phyloP scores from a whole-genome alignment of 257 asterid species.

The Rubia yunnanensis region DNA sequence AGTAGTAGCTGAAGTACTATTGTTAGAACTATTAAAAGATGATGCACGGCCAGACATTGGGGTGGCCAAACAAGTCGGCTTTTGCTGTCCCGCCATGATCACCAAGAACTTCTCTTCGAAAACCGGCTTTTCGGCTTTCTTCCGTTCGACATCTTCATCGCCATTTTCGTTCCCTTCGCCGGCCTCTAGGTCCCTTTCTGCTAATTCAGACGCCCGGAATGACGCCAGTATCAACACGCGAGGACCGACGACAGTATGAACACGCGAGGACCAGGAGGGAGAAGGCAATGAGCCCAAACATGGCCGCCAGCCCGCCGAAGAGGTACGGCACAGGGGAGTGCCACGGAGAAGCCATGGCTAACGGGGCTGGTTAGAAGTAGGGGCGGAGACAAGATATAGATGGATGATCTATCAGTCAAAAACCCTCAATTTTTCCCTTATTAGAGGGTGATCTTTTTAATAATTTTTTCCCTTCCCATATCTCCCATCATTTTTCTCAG shows the following conservation, averaged over 20 bases:
- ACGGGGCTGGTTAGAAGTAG: too few relatives aligned
- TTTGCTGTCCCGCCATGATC: constrained; percentile 81
- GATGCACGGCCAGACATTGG: constrained; percentile 68
- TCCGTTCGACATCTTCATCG: constrained; percentile 2
- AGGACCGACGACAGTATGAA: too few relatives aligned
- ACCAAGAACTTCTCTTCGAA: constrained; percentile 74
- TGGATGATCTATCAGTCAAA: too few relatives aligned
- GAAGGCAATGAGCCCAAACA: constrained; percentile 85
- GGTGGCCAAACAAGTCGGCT: constrained; percentile 85
- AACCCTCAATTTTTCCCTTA: too few relatives aligned
- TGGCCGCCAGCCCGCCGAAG: constrained; percentile 86
- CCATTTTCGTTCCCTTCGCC: constrained; percentile 28
- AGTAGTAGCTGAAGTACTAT: neutral
- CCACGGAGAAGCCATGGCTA: constrained; percentile 57
- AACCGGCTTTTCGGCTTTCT: constrained; percentile 21
- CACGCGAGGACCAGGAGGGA: constrained; percentile 75
- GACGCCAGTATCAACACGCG: too few relatives aligned
- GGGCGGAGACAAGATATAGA: too few relatives aligned
- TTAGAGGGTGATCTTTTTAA: too few relatives aligned
- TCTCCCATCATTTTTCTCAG: too few relatives aligned
- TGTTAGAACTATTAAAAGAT: constrained; percentile 43
- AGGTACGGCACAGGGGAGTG: constrained; percentile 94
- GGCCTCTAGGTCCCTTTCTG: constrained; percentile 43
- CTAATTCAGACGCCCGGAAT: constrained; percentile 37
- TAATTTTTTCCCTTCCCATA: too few relatives aligned